Evolutionary conservation across 371 early-diverging fungal species (phyloP).

Genomic region (Mucor lusitanicus): DNA sequence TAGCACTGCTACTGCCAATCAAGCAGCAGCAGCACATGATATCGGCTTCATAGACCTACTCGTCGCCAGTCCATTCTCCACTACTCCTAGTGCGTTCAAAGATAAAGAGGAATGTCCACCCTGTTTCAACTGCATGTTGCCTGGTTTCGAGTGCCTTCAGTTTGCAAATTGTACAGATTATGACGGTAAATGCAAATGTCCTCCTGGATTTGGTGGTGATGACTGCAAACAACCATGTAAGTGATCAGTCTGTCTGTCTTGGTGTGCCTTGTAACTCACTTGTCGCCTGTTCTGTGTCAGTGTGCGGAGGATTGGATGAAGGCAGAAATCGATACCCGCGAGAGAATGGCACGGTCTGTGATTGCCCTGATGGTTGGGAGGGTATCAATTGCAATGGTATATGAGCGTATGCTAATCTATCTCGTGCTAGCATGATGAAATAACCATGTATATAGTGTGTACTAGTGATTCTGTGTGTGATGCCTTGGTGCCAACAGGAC

Average conservation of each 20-base stretch:
- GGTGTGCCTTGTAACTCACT: neutral
- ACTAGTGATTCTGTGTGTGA: slow-evolving; percentile 73
- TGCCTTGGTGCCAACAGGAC: slow-evolving; percentile 70
- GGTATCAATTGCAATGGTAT: slow-evolving; percentile 93
- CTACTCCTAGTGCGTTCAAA: neutral
- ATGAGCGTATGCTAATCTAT: neutral
- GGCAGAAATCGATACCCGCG: slow-evolving; percentile 67
- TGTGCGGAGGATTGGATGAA: slow-evolving; percentile 71
- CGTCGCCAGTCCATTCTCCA: neutral
- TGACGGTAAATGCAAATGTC: slow-evolving; percentile 83
- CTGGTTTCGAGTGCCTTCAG: slow-evolving; percentile 76
- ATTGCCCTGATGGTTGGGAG: slow-evolving; percentile 87
- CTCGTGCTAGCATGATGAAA: neutral
- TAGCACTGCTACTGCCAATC: neutral
- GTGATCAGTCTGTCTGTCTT: neutral
- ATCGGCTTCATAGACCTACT: neutral
- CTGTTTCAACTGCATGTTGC: slow-evolving; percentile 83
- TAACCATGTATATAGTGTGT: slow-evolving; percentile 64
- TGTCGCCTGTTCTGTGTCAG: no score
- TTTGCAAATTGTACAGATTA: slow-evolving; percentile 78
- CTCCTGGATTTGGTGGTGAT: slow-evolving; percentile 88
- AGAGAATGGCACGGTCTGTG: slow-evolving; percentile 55
- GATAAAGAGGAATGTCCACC: slow-evolving; percentile 67
- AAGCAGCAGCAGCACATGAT: neutral
- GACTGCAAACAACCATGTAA: slow-evolving; percentile 81